phyloP scores from a whole-genome alignment of 2,329 filamentous ascomycete species.

The Neonectria hederae region DNA sequence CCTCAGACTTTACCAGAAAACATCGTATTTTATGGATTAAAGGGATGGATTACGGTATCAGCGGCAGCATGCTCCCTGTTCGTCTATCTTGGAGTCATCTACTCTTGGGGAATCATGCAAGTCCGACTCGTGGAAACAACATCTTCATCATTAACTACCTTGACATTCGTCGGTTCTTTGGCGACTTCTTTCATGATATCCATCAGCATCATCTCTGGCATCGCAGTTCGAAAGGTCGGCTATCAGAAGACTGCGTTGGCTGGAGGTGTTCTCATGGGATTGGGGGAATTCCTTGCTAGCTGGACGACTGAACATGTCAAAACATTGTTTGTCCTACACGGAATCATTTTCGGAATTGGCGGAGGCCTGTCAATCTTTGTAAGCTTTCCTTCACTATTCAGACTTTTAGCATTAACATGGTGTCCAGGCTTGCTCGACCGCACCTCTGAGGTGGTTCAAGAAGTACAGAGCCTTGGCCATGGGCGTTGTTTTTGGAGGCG shows the following conservation, averaged over 20 bases:
- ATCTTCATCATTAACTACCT: conserved; percentile 35
- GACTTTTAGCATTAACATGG: background rate
- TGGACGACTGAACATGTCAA: conserved; percentile 39
- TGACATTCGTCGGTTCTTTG: conserved; percentile 44
- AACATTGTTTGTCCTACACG: conserved; percentile 41
- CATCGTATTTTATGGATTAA: conserved; percentile 26
- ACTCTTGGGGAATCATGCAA: conserved; percentile 46
- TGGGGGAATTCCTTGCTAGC: conserved; percentile 44
- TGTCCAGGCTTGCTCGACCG: conserved; percentile 37
- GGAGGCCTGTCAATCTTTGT: conserved; percentile 39
- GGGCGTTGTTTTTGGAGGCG: conserved; percentile 44
- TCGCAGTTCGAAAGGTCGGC: conserved; percentile 34
- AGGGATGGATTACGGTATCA: conserved; percentile 31
- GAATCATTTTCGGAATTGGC: conserved; percentile 41
- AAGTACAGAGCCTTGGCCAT: conserved; percentile 41
- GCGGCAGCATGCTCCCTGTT: conserved; percentile 40
- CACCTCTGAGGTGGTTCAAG: conserved; percentile 40
- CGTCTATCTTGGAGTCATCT: conserved; percentile 44
- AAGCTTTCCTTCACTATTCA: background rate
- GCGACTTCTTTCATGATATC: conserved; percentile 43
- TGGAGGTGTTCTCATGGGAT: conserved; percentile 40
- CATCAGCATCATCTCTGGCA: conserved; percentile 32
- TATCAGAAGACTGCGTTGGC: conserved; percentile 38
- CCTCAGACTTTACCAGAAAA: background rate
- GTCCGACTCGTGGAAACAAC: conserved; percentile 41